phyloP scores from a whole-genome alignment of 306 rosid species.

The Corylus heterophylla region DNA sequence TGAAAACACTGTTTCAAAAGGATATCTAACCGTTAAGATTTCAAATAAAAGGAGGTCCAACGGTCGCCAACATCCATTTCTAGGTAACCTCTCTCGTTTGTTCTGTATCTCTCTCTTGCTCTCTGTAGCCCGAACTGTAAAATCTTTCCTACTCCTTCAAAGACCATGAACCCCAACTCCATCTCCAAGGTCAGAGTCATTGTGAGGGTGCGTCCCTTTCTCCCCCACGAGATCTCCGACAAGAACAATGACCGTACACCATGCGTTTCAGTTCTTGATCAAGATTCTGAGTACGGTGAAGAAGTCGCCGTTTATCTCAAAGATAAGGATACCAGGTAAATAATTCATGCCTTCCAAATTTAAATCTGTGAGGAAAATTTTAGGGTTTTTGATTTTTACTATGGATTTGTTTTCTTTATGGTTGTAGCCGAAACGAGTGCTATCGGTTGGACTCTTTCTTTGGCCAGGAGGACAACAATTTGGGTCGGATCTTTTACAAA shows the following conservation, averaged over 20 bases:
- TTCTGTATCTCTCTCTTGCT: not conserved
- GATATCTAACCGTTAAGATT: too few species aligned
- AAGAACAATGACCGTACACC: slow-evolving; percentile 34
- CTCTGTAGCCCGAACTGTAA: slow-evolving; percentile 10
- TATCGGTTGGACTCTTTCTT: slow-evolving; percentile 75
- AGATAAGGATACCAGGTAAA: slow-evolving; percentile 76
- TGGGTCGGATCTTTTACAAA: slow-evolving; percentile 57
- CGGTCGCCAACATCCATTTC: too few species aligned
- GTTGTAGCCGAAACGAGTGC: slow-evolving; percentile 75
- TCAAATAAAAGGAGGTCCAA: too few species aligned
- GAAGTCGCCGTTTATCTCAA: slow-evolving; percentile 71
- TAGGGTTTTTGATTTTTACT: not conserved
- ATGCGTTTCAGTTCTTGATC: slow-evolving; percentile 57
- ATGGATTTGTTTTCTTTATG: not conserved
- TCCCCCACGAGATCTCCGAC: slow-evolving; percentile 46
- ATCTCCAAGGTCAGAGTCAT: slow-evolving; percentile 76
- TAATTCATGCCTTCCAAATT: not conserved
- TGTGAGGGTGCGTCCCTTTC: slow-evolving; percentile 86
- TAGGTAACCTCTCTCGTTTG: slow-evolving; percentile 2
- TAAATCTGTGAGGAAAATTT: not conserved
- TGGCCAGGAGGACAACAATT: slow-evolving; percentile 71
- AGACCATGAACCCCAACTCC: slow-evolving; percentile 29
- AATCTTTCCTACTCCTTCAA: slow-evolving; percentile 36
- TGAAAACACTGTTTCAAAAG: too few species aligned
- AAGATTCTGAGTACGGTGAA: slow-evolving; percentile 25